Base-by-base conservation (phyloP, 257 asterid genomes). In the Solanum rostratum region DNA sequence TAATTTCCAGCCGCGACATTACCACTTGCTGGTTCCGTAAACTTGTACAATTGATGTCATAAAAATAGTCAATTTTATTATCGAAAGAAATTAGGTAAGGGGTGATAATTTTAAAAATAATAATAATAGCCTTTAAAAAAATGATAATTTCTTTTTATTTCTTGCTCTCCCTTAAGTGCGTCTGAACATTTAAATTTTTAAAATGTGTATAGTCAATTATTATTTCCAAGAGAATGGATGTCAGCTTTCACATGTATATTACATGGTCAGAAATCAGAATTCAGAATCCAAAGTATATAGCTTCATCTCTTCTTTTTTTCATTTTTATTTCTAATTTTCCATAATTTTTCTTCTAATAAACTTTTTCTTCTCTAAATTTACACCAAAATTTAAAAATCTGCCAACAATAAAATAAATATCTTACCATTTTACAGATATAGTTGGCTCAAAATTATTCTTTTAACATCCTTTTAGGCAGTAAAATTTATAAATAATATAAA, bases 191-290 rank as follows among this genome's bases (percentile, higher is more conserved):
- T 5, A n/a, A 73, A n/a, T 0, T 0, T 6, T 43, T n/a, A 13
- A 43, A 73, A 43, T 12, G 6, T 7, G 54, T 12, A 6, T 13
- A n/a, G 19, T 71, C 7, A 59, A 15, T n/a, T 59, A 12, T 59
- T 59, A n/a, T n/a, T 59, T 59, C 30, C 15, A 59, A 59, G 60
- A 59, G 49, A 84, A 60, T 45, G 12, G 46, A 24, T 84, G 86
- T 74, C 90, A 85, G 92, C 69, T 8, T 50, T 81, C 88, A 90
- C 88, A 88, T 88, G 90, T 50, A 82, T 37, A 55, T 45, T 73
- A 30, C 22, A 45, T 74, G 41, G 81, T 46, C 81, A 62, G 7
- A 59, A 59, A 59, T 59, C 16, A 71, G 39, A 55, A 50, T 18
- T 66, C 15, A 83, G 79, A 33, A 20, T 65, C 84, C 84, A 20